Evolutionary conservation across 805 yeast species (phyloP), one percentile per base, ranked within the genome.

Genomic region (Kockiozyma suomiensis): DNA sequence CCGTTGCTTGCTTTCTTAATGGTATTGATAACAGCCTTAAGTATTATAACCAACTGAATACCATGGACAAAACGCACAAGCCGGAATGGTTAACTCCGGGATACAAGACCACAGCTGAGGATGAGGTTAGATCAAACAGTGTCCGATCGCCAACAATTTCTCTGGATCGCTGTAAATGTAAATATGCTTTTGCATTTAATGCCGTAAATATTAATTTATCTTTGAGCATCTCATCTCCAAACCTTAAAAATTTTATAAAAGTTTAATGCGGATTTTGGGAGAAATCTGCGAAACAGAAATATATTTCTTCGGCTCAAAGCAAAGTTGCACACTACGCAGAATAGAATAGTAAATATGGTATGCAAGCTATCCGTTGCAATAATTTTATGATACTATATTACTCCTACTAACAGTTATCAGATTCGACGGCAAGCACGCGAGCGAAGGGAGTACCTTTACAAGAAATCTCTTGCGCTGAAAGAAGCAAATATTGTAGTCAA

Each of bases 391-490:
- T n/a, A n/a, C n/a, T n/a, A n/a, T n/a, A n/a, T n/a, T n/a, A n/a
- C n/a, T n/a, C n/a, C n/a, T n/a, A n/a, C n/a, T n/a, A n/a, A n/a
- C 33, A 30, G 6, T 10, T 30, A 6, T 10, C 26, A 61, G 65
- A 35, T 61, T 23, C 84, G 99, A 75, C 84, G 90, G 78, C 96
- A 93, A 71, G 97, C 98, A 6, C 85, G 99, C 76, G 97, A 94
- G 74, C 83, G 99, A 77, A 84, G 96, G 74, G 98, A 94, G 71
- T 94, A 92, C 70, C 79, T 94, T 28, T 94, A 89, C 77, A 82
- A 90, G 53, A 91, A 92, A 72, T 89, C 97, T 0, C 84, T 89
- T 52, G 94, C 90, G 72, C 81, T 93, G 37, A 97, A 94, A 73
- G 98, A 94, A 66, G 87, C 96, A 10, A 83, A 87, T 23, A 79